Evolutionary conservation across 2,329 filamentous ascomycete genomes (phyloP), one percentile per base, ranked within the genome.

Genomic region (Parastagonospora avenae): DNA sequence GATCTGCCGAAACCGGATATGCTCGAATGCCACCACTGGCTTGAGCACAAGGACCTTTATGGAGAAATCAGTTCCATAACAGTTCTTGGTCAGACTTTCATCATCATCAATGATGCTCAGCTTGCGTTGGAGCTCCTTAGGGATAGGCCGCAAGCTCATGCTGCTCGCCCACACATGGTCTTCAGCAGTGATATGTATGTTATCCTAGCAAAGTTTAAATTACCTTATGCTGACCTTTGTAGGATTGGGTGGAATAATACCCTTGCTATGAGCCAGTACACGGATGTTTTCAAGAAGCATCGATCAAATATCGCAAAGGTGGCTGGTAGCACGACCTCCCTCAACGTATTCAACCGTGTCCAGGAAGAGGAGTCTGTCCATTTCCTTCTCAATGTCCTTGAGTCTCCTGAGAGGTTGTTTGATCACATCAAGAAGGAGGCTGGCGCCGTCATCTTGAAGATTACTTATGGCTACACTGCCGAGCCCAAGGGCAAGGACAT

Each of bases 1-100:
- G 80, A 83, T 53, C 64, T 84, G 9, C 81, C 81, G 0, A 63
- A 71, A 0, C 48, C 66, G 8, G 72, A 69, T 0, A 55, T 55
- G 33, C 71, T 68, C 8, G 77, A 79, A 44, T 76, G 67, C 60
- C 52, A 72, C 15, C 76, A 80, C 46, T 80, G 77, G 77, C 47
- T 75, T 1, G 67, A 79, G 38, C 72, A 77, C 52, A 79, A 78
- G 56, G 70, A 76, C 10, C 45, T 66, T 28, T 69, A 69, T 39
- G 66, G 67, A 5, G 67, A 66, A 0, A 66, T 71, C 14, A 68
- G 66, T 49, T 71, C 68, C 2, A 42, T 70, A 14, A 67, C 65
- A 1, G 58, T 68, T 4, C 40, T 70, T 0, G 66, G 67, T 2
- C 60, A 69, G 16, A 69, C 66, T 0, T 62, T 71, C 5, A 45